Evolutionary conservation across 441 rosid species (phyloP).

Genomic region (Brassica balearica): DNA sequence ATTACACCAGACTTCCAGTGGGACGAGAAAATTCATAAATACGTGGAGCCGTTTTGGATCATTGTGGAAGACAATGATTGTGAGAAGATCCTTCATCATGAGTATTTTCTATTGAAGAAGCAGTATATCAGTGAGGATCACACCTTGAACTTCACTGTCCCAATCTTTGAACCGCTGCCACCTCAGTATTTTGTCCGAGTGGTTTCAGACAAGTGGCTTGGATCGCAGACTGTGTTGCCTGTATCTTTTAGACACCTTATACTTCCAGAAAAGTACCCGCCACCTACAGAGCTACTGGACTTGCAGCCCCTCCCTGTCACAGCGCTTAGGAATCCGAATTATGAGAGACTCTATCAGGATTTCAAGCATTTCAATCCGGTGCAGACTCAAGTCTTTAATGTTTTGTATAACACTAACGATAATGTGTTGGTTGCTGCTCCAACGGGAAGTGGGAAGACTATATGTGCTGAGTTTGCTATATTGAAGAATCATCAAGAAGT

Average conservation of each 20-base stretch:
- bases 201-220: constrained; percentile 88
- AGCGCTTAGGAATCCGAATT: constrained; percentile 78
- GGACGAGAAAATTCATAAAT: constrained; percentile 86
- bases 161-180: constrained; percentile 83
- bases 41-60: constrained; percentile 91
- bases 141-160: constrained; percentile 82
- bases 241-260: constrained; percentile 89
- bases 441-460: constrained; percentile 91
- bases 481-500: constrained; percentile 76
- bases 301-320: constrained; percentile 87
- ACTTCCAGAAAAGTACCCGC: constrained; percentile 89
- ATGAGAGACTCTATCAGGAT: constrained; percentile 75
- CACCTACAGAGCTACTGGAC: constrained; percentile 89
- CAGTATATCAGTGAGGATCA: constrained; percentile 84
- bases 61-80: constrained; percentile 90
- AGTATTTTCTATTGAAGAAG: constrained; percentile 83
- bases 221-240: constrained; percentile 77
- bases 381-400: constrained; percentile 88
- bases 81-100: constrained; percentile 84
- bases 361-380: constrained; percentile 90
- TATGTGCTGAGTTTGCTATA: constrained; percentile 88
- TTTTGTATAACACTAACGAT: constrained; percentile 76
- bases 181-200: constrained; percentile 85
- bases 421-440: constrained; percentile 91
- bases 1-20: constrained; percentile 87